Percentiles rank a stretch among this genome's conserved stretches.
phyloP scores from a whole-genome alignment of 2,329 filamentous ascomycete genomes.

The Colletotrichum orbiculare region DNA sequence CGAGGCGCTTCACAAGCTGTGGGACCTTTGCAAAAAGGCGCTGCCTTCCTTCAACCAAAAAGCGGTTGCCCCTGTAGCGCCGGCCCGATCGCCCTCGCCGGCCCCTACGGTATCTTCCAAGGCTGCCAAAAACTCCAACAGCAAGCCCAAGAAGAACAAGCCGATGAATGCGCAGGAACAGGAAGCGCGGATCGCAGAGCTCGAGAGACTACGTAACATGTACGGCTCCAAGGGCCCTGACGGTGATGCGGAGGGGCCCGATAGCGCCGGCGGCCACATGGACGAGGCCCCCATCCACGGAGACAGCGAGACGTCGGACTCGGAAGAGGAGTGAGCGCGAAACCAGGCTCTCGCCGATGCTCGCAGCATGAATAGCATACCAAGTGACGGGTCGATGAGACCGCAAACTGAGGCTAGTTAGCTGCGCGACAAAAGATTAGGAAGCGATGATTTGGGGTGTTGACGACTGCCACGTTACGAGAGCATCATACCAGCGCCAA shows the following conservation, averaged over 20 bases:
- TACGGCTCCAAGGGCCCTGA: conserved; percentile 44
- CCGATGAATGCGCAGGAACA: conserved; percentile 79
- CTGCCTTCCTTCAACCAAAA: conserved; percentile 55
- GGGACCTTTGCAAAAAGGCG: conserved; percentile 57
- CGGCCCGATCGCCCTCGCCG: conserved; percentile 45
- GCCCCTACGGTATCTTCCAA: conserved; percentile 44
- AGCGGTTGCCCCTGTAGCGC: conserved; percentile 38
- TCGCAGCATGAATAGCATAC: neutral
- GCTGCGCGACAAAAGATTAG: neutral
- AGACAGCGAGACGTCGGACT: conserved; percentile 55
- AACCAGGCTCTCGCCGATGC: neutral
- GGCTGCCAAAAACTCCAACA: conserved; percentile 45
- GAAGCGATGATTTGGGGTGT: conserved; percentile 21
- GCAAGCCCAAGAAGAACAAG: conserved; percentile 78
- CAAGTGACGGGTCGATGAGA: neutral
- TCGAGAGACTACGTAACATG: conserved; percentile 64
- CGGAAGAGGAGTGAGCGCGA: conserved; percentile 53
- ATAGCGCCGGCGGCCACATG: conserved; percentile 31
- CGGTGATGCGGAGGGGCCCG: conserved; percentile 47
- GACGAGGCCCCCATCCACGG: conserved; percentile 39
- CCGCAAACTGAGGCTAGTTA: neutral
- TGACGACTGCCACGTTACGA: conserved; percentile 13
- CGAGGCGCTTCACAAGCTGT: conserved; percentile 65
- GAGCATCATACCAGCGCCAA: conserved; percentile 26
- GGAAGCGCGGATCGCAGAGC: conserved; percentile 70